phyloP scores from a whole-genome alignment of 1,284 basidiomycete species.

The Afroboletus lepidellus region DNA sequence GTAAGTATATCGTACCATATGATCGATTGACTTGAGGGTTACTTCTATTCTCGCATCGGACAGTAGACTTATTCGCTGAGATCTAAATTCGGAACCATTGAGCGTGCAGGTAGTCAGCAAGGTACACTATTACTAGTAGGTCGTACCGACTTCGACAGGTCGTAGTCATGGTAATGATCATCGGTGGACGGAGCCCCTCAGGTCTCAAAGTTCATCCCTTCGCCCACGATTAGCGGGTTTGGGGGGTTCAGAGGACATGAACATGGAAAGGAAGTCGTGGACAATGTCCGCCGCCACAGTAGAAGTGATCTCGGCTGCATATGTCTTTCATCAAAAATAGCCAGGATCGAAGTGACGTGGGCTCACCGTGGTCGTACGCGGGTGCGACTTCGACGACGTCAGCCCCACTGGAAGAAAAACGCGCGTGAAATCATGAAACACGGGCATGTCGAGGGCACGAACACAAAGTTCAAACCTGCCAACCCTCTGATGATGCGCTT shows the following conservation, averaged over 20 bases:
- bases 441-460: conserved; percentile 28
- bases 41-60: conserved; percentile 1
- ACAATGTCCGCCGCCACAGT: conserved; percentile 62
- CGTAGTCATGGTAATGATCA: not conserved
- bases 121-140: not conserved
- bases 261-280: conserved; percentile 59
- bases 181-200: too few relatives aligned
- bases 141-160: not conserved
- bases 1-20: conserved; percentile 13
- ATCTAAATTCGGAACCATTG: not conserved
- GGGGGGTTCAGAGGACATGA: conserved; percentile 36
- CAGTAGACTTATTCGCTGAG: not conserved
- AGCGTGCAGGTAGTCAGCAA: not conserved
- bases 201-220: conserved; percentile 25
- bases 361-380: conserved; percentile 66
- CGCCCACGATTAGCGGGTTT: conserved; percentile 16
- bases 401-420: conserved; percentile 17
- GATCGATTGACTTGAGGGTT: not conserved
- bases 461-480: conserved; percentile 77
- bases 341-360: not conserved
- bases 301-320: conserved; percentile 56
- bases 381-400: conserved; percentile 79
- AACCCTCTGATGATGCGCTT: conserved; percentile 78
- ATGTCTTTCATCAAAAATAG: conserved; percentile 36
- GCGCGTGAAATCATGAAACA: not conserved